Percentiles rank a stretch among this genome's conserved stretches.
Evolutionary conservation across 495 filamentous ascomycete genomes (phyloP).

Genomic region (Trichoderma reesei): DNA sequence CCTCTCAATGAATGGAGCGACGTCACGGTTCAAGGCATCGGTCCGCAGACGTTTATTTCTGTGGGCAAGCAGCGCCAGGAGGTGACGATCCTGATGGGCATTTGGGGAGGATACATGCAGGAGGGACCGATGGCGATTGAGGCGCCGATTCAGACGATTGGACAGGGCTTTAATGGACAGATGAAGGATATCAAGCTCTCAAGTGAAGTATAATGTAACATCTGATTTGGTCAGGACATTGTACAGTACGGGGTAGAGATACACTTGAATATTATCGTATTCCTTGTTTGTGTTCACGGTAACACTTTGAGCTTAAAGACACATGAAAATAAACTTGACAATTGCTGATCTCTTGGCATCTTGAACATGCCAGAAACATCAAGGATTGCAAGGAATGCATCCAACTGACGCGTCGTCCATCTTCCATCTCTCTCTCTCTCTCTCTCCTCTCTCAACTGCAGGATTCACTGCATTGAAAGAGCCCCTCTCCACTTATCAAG

Average conservation of each 20-base stretch:
- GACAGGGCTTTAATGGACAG: neutral
- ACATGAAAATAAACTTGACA: too few relatives aligned
- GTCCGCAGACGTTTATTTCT: constrained; percentile 24
- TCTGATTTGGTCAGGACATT: neutral
- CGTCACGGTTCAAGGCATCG: constrained; percentile 23
- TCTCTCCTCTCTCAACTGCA: too few relatives aligned
- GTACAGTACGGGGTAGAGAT: too few relatives aligned
- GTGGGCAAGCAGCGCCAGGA: neutral
- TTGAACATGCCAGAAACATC: too few relatives aligned
- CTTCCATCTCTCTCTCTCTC: too few relatives aligned
- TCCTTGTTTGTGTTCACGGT: too few relatives aligned
- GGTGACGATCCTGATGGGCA: neutral
- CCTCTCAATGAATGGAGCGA: constrained; percentile 28
- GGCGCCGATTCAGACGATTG: neutral
- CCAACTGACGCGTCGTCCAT: too few relatives aligned
- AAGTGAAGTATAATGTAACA: neutral
- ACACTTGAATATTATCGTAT: neutral
- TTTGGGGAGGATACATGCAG: constrained; percentile 3
- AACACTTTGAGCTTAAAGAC: too few relatives aligned
- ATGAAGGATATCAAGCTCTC: constrained; percentile 4
- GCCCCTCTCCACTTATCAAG: neutral
- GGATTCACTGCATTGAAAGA: too few relatives aligned
- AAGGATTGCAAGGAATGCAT: too few relatives aligned
- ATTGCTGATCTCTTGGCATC: too few relatives aligned
- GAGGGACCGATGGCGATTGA: constrained; percentile 4